Base-by-base conservation (phyloP, 805 yeast species). In the Wickerhamiella australiensis region DNA sequence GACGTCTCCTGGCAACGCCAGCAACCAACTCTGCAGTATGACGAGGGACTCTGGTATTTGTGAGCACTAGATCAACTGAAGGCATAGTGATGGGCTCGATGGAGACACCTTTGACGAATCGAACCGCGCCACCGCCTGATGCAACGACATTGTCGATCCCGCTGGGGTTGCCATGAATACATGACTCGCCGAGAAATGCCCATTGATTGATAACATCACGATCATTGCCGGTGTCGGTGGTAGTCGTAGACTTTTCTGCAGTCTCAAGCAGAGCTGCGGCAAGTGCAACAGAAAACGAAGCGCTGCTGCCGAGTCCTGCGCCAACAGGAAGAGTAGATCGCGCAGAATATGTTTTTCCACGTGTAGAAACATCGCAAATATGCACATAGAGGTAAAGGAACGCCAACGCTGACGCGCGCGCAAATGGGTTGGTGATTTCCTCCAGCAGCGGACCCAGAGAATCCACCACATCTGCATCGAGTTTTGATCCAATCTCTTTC, bases 101-200 rank as follows among this genome's bases (percentile, higher is more conserved):
- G n/a, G 74, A 74, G 47, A 80, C 74, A 17, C 49, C 37, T 59
- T 94, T 76, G 66, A 83, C 90, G 66, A 80, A 90, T 77, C 81
- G 71, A 0, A 92, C 95, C 0, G 97, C 97, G 43, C 96, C 96
- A 20, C 98, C 98, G 57, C 80, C 80, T 0, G 96, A 83, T 1
- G 97, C 94, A 45, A 90, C 96, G 0, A 96, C 87, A 61, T 92
- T 92, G 64, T 92, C 98, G 48, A 92, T 86, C 11, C 98, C 98
- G 17, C 94, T 81, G 7, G 98, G 98, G 58, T 84, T 87, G 1
- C 97, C 97, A 62, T 90, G 97, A 57, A 88, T 84, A 62, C 96
- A 86, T 62, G 82, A 82, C 64, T 92, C 98, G 35, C 96, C 97
- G 69, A 90, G 72, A 55, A 82, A 82, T 1, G 97, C 80, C 95